Percentiles rank a stretch among this genome's conserved stretches.
Conservation (phyloP, 768 basidiomycete genomes). For the Pleurotus tuber-regium region DNA sequence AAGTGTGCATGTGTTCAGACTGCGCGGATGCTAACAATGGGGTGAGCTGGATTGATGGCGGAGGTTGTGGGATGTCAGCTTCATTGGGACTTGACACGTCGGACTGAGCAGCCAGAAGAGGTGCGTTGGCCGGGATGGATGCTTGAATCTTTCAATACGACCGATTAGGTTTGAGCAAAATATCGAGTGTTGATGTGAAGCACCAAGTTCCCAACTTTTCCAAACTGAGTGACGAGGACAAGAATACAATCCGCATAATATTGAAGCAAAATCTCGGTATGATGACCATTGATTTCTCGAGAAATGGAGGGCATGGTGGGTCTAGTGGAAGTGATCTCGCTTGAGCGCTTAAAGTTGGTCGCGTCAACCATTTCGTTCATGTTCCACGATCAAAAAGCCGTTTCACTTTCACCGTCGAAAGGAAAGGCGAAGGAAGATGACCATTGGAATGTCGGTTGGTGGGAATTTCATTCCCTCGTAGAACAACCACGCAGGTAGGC, state of each 20-base stretch:
- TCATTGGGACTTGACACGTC: conserved; percentile 33
- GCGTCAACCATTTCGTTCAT: conserved; percentile 7
- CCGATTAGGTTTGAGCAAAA: conserved; percentile 4
- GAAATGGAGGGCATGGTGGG: conserved; percentile 46
- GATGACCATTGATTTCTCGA: conserved; percentile 49
- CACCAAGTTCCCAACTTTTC: conserved; percentile 88
- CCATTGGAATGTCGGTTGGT: conserved; percentile 68
- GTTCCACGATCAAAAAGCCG: conserved; percentile 19
- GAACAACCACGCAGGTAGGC: conserved; percentile 55
- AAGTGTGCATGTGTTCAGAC: conserved; percentile 62
- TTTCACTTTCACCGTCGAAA: conserved; percentile 43
- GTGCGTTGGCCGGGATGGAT: conserved; percentile 62
- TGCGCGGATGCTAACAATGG: conserved; percentile 76
- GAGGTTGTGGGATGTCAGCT: conserved; percentile 51
- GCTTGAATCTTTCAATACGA: conserved; percentile 67
- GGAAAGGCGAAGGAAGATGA: conserved; percentile 51
- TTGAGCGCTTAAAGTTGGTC: conserved; percentile 1
- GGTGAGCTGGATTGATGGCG: conserved; percentile 71
- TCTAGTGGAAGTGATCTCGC: conserved; percentile 7
- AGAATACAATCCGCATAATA: conserved; percentile 76
- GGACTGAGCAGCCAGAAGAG: conserved; percentile 39
- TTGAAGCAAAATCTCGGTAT: conserved; percentile 78
- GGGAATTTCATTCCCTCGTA: conserved; percentile 64
- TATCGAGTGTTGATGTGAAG: conserved; percentile 16
- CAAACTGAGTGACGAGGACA: conserved; percentile 87